phyloP scores from a whole-genome alignment of 208 protist species.

The Crithidia thermophila region DNA sequence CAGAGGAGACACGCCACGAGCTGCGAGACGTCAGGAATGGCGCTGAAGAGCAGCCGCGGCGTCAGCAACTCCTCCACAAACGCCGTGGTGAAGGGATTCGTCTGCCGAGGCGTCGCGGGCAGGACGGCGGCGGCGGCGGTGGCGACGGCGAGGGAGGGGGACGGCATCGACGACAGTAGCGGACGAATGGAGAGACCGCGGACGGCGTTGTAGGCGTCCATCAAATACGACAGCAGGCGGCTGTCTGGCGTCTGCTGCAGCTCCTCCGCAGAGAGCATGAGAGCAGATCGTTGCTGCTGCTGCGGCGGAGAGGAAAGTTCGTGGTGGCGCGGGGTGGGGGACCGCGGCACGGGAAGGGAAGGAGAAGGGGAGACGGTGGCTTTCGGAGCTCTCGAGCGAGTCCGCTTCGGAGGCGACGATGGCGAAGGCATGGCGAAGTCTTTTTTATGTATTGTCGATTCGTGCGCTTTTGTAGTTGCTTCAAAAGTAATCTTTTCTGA shows the following conservation, averaged over 20 bases:
- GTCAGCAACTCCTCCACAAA: conserved; percentile 49
- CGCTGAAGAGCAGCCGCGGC: conserved; percentile 55
- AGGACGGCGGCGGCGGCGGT: background rate
- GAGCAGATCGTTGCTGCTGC: too few relatives aligned
- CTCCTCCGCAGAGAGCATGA: conserved; percentile 18
- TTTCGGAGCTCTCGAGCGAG: too few relatives aligned
- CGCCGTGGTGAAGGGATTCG: conserved; percentile 22
- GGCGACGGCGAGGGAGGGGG: background rate
- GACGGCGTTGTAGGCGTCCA: conserved; percentile 10
- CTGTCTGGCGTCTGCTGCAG: conserved; percentile 27
- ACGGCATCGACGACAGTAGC: background rate
- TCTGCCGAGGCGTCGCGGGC: conserved; percentile 4
- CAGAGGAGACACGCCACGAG: conserved; percentile 67
- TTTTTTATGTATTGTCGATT: too few relatives aligned
- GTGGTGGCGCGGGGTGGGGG: too few relatives aligned
- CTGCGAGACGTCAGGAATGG: conserved; percentile 53
- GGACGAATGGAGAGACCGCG: conserved; percentile 13
- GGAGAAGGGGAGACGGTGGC: too few relatives aligned
- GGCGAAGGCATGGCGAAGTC: too few relatives aligned
- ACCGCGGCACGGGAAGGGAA: too few relatives aligned
- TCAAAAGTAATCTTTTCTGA: background rate
- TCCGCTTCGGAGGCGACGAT: too few relatives aligned
- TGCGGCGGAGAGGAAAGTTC: too few relatives aligned
- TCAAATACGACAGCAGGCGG: conserved; percentile 31
- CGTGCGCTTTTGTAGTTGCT: too few relatives aligned